phyloP scores from a whole-genome alignment of 2,329 filamentous ascomycete species.

The Aspergillus fumigatiaffinis region DNA sequence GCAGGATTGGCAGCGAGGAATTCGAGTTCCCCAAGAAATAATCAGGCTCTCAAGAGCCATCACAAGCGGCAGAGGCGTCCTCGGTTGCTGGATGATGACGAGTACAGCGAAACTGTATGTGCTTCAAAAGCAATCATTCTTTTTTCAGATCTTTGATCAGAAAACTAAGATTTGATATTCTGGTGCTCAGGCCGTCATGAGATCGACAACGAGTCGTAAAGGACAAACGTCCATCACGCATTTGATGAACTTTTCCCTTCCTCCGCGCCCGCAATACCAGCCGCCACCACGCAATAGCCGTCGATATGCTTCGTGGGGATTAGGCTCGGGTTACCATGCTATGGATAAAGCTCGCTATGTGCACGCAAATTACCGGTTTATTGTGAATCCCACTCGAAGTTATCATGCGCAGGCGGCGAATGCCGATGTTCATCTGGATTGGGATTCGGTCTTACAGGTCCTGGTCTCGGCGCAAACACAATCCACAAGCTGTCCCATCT shows the following conservation, averaged over 20 bases:
- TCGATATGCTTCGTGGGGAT: slow-evolving; percentile 74
- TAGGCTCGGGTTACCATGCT: slow-evolving; percentile 84
- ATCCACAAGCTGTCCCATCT: slow-evolving; percentile 86
- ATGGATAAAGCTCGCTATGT: slow-evolving; percentile 89
- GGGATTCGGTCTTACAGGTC: slow-evolving; percentile 86
- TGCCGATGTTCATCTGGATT: slow-evolving; percentile 85
- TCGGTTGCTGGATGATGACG: slow-evolving; percentile 74
- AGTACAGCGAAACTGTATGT: slow-evolving; percentile 74
- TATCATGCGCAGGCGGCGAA: slow-evolving; percentile 79
- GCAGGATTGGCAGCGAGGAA: slow-evolving; percentile 37
- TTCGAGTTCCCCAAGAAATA: slow-evolving; percentile 56
- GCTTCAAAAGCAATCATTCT: background rate
- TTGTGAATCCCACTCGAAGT: slow-evolving; percentile 76
- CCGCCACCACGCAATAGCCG: slow-evolving; percentile 59
- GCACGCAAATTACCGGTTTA: slow-evolving; percentile 95
- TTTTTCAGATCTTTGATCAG: background rate
- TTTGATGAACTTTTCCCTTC: slow-evolving; percentile 83
- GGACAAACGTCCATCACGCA: slow-evolving; percentile 97
- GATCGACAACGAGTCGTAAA: slow-evolving; percentile 65
- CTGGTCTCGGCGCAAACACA: slow-evolving; percentile 88
- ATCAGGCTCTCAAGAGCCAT: slow-evolving; percentile 72
- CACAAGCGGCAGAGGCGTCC: slow-evolving; percentile 79
- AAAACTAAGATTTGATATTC: background rate
- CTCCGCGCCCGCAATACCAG: slow-evolving; percentile 62
- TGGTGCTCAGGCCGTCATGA: slow-evolving; percentile 54